These are phyloP conservation scores for Mycocentrospora acerina DNA, from an alignment of 2,329 filamentous ascomycete species.

Conservation along the genomic window DNA sequence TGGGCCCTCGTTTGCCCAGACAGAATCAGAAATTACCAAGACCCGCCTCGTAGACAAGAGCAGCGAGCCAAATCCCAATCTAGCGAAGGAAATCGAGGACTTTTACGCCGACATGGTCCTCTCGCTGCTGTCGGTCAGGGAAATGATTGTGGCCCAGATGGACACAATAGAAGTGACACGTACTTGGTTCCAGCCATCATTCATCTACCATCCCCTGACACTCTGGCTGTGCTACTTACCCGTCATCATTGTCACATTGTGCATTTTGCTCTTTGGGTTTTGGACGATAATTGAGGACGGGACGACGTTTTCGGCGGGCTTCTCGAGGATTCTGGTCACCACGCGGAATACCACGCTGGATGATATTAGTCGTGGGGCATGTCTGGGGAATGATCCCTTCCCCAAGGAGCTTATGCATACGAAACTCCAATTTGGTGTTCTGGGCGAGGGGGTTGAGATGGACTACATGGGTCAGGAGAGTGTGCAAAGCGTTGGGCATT, in stretches of 20 bases:
- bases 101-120: constrained; percentile 40
- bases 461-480: constrained; percentile 24
- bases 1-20: constrained; percentile 28
- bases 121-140: constrained; percentile 37
- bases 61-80: constrained; percentile 24
- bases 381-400: constrained; percentile 44
- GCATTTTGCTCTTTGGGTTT: constrained; percentile 30
- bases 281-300: constrained; percentile 38
- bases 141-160: constrained; percentile 27
- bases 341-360: constrained; percentile 39
- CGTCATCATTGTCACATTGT: constrained; percentile 31
- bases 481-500: constrained; percentile 24
- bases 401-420: constrained; percentile 41
- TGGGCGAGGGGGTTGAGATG: constrained; percentile 29
- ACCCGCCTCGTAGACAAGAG: constrained; percentile 47
- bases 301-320: constrained; percentile 36
- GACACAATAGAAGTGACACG: constrained; percentile 20
- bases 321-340: constrained; percentile 38
- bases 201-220: constrained; percentile 31
- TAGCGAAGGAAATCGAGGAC: constrained; percentile 23
- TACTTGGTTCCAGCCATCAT: constrained; percentile 29
- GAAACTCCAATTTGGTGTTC: constrained; percentile 40
- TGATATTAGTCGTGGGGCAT: constrained; percentile 43
- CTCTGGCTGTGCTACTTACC: constrained; percentile 39
- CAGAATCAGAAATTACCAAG: constrained; percentile 41